These are phyloP conservation scores for Curvularia sp. DNA, from an alignment of 2,329 filamentous ascomycete genomes.

Conservation along the genomic window DNA sequence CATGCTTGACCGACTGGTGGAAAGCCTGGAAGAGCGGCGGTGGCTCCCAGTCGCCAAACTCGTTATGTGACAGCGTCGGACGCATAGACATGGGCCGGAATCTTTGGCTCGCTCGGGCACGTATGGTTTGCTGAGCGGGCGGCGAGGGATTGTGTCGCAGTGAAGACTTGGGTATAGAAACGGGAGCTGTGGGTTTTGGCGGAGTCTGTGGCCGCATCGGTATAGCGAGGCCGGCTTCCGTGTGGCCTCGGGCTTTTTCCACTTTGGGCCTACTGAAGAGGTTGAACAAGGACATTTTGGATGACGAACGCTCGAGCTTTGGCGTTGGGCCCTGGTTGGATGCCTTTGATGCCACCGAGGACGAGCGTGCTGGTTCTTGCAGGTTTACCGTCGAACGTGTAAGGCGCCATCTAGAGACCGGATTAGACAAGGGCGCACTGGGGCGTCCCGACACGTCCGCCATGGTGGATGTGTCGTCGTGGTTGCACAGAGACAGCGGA, in stretches of 20 bases:
- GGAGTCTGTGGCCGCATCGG: slow-evolving; percentile 44
- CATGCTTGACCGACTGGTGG: slow-evolving; percentile 80
- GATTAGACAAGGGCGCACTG: slow-evolving; percentile 24
- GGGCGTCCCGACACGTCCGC: slow-evolving; percentile 24
- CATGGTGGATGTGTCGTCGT: slow-evolving; percentile 13
- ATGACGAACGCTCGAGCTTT: slow-evolving; percentile 44
- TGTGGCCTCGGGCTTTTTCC: slow-evolving; percentile 56
- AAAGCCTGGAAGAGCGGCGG: slow-evolving; percentile 88
- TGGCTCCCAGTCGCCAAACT: slow-evolving; percentile 53
- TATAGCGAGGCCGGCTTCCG: slow-evolving; percentile 51
- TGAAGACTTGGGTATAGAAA: slow-evolving; percentile 38
- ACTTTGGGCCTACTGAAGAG: slow-evolving; percentile 60
- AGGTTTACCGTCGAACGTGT: slow-evolving; percentile 43
- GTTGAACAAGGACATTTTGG: slow-evolving; percentile 59
- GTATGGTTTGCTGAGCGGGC: slow-evolving; percentile 38
- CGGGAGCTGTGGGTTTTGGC: slow-evolving; percentile 27
- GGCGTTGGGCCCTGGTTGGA: slow-evolving; percentile 24
- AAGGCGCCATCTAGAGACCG: slow-evolving; percentile 48
- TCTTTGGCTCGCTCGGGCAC: slow-evolving; percentile 43
- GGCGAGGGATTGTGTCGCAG: slow-evolving; percentile 42
- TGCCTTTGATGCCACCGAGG: slow-evolving; percentile 16
- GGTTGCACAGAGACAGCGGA: slow-evolving; percentile 15
- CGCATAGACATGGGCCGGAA: slow-evolving; percentile 43
- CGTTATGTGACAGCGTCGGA: slow-evolving; percentile 26
- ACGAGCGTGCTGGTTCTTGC: slow-evolving; percentile 27